Percentiles rank a stretch among this genome's conserved stretches.
Evolutionary conservation across 2,329 filamentous ascomycete genomes (phyloP).

Genomic region (Calonectria henricotiae): DNA sequence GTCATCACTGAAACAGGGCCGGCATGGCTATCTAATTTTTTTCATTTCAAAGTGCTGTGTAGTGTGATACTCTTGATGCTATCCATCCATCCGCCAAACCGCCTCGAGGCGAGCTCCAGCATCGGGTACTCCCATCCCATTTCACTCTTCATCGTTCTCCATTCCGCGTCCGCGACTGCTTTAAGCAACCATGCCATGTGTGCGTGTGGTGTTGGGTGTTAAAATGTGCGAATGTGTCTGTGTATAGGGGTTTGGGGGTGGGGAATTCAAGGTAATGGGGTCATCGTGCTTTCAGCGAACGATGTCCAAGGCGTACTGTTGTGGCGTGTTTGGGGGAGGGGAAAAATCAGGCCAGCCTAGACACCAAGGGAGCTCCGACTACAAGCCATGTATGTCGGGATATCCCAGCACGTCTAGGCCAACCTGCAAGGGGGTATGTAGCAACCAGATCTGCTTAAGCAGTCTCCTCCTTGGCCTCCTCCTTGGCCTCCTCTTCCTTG

Average conservation of each 20-base stretch:
- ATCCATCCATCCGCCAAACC: slow-evolving; percentile 51
- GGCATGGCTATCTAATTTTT: slow-evolving; percentile 50
- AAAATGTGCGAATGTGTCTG: slow-evolving; percentile 40
- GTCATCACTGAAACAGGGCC: background rate
- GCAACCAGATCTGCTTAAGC: slow-evolving; percentile 44
- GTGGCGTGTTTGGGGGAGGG: slow-evolving; percentile 45
- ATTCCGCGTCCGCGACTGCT: slow-evolving; percentile 45
- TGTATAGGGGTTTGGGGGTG: slow-evolving; percentile 36
- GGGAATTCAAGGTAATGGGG: slow-evolving; percentile 33
- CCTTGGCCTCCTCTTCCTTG: slow-evolving; percentile 46
- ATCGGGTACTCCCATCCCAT: slow-evolving; percentile 42
- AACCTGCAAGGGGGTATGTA: slow-evolving; percentile 37
- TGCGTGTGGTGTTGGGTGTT: slow-evolving; percentile 32
- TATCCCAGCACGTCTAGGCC: slow-evolving; percentile 35
- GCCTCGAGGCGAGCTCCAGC: slow-evolving; percentile 41
- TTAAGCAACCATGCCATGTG: slow-evolving; percentile 39
- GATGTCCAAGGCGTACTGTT: slow-evolving; percentile 43
- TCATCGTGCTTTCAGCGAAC: slow-evolving; percentile 34
- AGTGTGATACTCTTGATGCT: slow-evolving; percentile 51
- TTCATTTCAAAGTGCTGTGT: slow-evolving; percentile 49
- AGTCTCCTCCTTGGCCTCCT: slow-evolving; percentile 30
- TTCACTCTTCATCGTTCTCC: slow-evolving; percentile 47
- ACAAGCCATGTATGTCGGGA: slow-evolving; percentile 11
- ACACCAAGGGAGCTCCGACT: slow-evolving; percentile 36
- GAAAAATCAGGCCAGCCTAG: slow-evolving; percentile 32